Evolutionary conservation across 139 green algal species (phyloP).

Genomic region (Coelastrella sp.): DNA sequence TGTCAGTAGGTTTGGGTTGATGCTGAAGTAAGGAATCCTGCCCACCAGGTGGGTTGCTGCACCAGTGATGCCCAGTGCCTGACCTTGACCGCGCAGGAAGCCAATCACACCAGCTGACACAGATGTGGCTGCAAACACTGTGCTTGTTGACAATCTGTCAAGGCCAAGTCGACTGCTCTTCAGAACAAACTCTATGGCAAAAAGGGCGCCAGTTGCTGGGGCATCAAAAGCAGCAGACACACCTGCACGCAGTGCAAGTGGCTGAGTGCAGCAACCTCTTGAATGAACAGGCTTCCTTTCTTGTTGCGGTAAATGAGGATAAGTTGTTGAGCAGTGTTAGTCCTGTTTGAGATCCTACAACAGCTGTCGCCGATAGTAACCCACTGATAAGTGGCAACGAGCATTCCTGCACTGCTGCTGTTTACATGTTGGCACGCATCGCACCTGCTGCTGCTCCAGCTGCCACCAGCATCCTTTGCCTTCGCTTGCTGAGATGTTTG

Average conservation of each 20-base stretch:
- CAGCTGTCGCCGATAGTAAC: too few species aligned
- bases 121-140: slow-evolving; percentile 56
- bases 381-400: neutral
- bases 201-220: slow-evolving; percentile 93
- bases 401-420: neutral
- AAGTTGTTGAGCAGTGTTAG: too few species aligned
- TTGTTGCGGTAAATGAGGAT: too few species aligned
- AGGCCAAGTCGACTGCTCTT: slow-evolving; percentile 64
- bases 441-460: slow-evolving; percentile 88
- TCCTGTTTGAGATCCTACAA: too few species aligned
- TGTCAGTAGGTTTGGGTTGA: slow-evolving; percentile 68
- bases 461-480: slow-evolving; percentile 83
- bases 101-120: slow-evolving; percentile 60
- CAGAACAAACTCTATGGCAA: slow-evolving; percentile 93
- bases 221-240: slow-evolving; percentile 96
- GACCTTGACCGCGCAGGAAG: slow-evolving; percentile 60
- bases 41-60: slow-evolving; percentile 68
- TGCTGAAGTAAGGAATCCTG: slow-evolving; percentile 73
- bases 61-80: slow-evolving; percentile 60
- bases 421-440: neutral
- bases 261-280: too few species aligned
- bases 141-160: slow-evolving; percentile 66
- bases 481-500: slow-evolving; percentile 69
- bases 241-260: slow-evolving; percentile 56
- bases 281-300: too few species aligned